Evolutionary conservation across 805 yeast species (phyloP).

Genomic region (Candida lessepsii): DNA sequence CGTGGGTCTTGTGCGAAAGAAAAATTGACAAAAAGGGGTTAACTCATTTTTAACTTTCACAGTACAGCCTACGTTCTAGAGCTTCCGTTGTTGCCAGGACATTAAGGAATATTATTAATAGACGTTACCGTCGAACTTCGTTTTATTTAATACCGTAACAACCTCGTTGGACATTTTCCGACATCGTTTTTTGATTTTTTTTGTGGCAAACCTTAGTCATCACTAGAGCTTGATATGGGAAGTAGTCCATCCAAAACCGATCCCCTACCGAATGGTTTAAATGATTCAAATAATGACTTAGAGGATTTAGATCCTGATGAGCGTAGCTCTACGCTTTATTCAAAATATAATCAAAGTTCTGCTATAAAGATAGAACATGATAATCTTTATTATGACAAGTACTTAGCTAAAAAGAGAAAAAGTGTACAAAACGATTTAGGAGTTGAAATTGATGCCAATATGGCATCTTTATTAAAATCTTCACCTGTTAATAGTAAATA

Average conservation of each 20-base stretch:
- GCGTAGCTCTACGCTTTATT: constrained; percentile 41
- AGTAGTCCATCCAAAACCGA: constrained; percentile 62
- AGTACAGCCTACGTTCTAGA: too few relatives aligned
- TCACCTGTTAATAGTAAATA: constrained; percentile 13
- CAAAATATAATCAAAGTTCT: constrained; percentile 15
- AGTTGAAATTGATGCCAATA: constrained; percentile 45
- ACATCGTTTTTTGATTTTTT: too few relatives aligned
- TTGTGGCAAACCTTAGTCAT: constrained; percentile 5
- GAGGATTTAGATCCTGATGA: constrained; percentile 44
- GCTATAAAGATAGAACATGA: constrained; percentile 18
- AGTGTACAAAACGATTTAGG: constrained; percentile 23
- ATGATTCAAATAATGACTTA: constrained; percentile 19
- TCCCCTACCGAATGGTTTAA: constrained; percentile 36
- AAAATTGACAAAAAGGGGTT: constrained; percentile 1
- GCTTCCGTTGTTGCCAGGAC: too few relatives aligned
- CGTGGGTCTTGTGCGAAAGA: neutral
- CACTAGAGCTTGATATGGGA: constrained; percentile 42
- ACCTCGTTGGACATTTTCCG: too few relatives aligned
- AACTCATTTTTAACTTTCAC: too few relatives aligned
- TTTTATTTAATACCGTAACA: too few relatives aligned
- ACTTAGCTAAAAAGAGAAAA: constrained; percentile 9
- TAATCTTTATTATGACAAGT: constrained; percentile 5
- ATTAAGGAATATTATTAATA: too few relatives aligned
- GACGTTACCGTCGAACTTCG: too few relatives aligned
- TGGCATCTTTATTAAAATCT: constrained; percentile 37